Conservation (phyloP, 768 basidiomycete genomes). For the Boletus sensibilis region DNA sequence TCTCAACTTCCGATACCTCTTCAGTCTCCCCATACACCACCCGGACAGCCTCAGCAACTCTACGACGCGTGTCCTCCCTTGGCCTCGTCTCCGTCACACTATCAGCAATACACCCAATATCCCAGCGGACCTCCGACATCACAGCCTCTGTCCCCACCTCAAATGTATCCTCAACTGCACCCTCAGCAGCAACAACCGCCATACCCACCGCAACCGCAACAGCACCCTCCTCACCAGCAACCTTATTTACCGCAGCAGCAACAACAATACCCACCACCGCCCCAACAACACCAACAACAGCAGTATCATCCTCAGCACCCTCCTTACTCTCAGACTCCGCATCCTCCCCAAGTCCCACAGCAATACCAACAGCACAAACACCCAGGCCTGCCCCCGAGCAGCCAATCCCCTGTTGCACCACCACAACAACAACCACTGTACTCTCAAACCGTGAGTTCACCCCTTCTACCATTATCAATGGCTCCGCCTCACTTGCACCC, state of each 20-base stretch:
- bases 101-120: slow-evolving; percentile 19
- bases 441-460: slow-evolving; percentile 14
- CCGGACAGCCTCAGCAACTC: slow-evolving; percentile 16
- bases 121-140: slow-evolving; percentile 4
- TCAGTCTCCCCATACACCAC: slow-evolving; percentile 9
- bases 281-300: slow-evolving; percentile 7
- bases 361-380: slow-evolving; percentile 17
- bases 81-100: slow-evolving; percentile 1
- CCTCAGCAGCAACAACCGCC: slow-evolving; percentile 18
- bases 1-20: slow-evolving; percentile 7
- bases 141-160: slow-evolving; percentile 13
- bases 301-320: slow-evolving; percentile 12
- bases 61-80: slow-evolving; percentile 2
- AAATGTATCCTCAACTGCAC: slow-evolving; percentile 9
- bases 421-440: slow-evolving; percentile 3
- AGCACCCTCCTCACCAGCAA: slow-evolving; percentile 11
- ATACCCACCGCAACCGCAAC: slow-evolving; percentile 13
- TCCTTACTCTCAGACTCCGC: slow-evolving; percentile 15
- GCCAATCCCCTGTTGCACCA: background rate
- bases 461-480: background rate
- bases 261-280: slow-evolving; percentile 6
- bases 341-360: slow-evolving; percentile 13
- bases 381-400: slow-evolving; percentile 10
- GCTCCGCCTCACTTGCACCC: background rate
- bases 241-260: slow-evolving; percentile 2